phyloP scores from a whole-genome alignment of 2,329 filamentous ascomycete species.

The Grosmannia serpens region DNA sequence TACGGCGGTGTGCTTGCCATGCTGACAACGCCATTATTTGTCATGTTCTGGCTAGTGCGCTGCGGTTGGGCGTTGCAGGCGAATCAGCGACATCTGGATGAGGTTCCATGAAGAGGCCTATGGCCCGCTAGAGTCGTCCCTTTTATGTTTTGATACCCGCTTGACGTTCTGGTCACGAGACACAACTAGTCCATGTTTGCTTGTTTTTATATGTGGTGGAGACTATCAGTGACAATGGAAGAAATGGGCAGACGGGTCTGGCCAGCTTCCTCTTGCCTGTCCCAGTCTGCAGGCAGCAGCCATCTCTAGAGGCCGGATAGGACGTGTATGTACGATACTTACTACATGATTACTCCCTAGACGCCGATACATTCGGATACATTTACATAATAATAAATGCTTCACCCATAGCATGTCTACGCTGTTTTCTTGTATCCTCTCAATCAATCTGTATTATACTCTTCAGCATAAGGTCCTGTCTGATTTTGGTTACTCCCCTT shows the following conservation, averaged over 20 bases:
- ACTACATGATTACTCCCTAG: no score
- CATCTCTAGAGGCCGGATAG: not conserved
- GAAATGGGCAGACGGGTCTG: not conserved
- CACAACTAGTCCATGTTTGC: not conserved
- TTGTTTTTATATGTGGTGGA: not conserved
- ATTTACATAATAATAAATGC: no score
- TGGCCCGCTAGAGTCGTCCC: not conserved
- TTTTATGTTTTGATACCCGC: slow-evolving; percentile 1
- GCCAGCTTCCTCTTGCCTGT: not conserved
- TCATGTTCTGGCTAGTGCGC: slow-evolving; percentile 37
- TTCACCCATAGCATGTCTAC: no score
- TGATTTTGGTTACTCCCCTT: not conserved
- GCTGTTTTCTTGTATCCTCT: no score
- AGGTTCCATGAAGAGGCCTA: not conserved
- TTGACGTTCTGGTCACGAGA: not conserved
- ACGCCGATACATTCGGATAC: no score
- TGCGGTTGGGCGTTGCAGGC: slow-evolving; percentile 29
- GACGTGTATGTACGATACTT: no score
- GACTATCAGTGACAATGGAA: not conserved
- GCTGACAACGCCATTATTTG: slow-evolving; percentile 35
- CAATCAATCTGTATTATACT: not conserved
- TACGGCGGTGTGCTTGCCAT: slow-evolving; percentile 34
- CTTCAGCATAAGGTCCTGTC: not conserved
- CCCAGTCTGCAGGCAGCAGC: not conserved
- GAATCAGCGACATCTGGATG: slow-evolving; percentile 11